phyloP scores from a whole-genome alignment of 305 asterid species.

The Stenogyne calaminthoides region DNA sequence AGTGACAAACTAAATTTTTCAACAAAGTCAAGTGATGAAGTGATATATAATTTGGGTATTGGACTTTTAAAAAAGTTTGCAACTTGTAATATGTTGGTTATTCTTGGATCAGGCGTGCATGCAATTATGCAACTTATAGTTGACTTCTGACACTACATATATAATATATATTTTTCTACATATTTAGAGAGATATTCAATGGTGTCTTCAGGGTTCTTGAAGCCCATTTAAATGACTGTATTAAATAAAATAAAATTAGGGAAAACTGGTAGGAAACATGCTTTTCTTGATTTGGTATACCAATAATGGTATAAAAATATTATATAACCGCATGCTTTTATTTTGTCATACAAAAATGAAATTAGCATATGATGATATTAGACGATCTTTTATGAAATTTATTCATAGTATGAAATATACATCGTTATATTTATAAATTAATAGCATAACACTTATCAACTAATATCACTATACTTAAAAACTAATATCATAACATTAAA shows the following conservation, averaged over 20 bases:
- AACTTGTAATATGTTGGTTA: slow-evolving; percentile 18
- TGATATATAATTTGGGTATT: slow-evolving; percentile 2
- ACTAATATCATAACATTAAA: too few relatives aligned
- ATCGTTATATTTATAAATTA: too few relatives aligned
- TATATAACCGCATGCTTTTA: not conserved
- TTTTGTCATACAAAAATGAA: too few relatives aligned
- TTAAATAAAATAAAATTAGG: not conserved
- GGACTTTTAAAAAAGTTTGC: slow-evolving; percentile 18
- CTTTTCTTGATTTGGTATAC: slow-evolving; percentile 25
- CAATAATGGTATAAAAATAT: slow-evolving; percentile 22
- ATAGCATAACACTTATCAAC: too few relatives aligned
- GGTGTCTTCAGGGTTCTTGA: slow-evolving; percentile 33
- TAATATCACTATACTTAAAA: too few relatives aligned
- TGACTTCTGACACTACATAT: slow-evolving; percentile 29
- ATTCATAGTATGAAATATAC: too few relatives aligned
- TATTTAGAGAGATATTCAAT: not conserved
- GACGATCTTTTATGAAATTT: too few relatives aligned
- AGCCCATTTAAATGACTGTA: slow-evolving; percentile 11
- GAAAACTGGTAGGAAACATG: slow-evolving; percentile 23
- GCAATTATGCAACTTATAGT: slow-evolving; percentile 27
- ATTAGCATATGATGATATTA: too few relatives aligned
- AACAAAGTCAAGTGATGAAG: not conserved
- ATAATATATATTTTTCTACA: not conserved
- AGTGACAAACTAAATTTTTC: slow-evolving; percentile 19
- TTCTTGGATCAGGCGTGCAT: slow-evolving; percentile 30